Evolutionary conservation across 331 rosid species (phyloP).

Genomic region (Saraca asoca): DNA sequence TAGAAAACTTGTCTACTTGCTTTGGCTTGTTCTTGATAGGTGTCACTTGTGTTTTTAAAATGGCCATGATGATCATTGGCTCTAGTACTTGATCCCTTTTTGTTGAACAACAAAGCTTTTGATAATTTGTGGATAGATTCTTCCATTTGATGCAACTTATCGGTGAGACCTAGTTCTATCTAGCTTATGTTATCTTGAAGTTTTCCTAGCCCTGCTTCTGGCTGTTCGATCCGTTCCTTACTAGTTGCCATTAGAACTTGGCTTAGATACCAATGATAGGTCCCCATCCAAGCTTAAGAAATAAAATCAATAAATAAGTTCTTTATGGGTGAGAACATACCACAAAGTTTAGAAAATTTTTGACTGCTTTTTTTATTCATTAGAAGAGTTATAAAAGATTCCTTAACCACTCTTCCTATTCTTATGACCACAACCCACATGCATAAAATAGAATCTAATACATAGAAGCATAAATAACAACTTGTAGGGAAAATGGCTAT

Average conservation of each 20-base stretch:
- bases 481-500: too few relatives aligned
- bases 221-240: background rate
- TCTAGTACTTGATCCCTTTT: background rate
- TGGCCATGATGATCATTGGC: too few relatives aligned
- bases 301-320: too few relatives aligned
- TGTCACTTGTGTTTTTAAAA: background rate
- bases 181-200: too few relatives aligned
- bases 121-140: background rate
- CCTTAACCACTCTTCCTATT: too few relatives aligned
- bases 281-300: slow-evolving; percentile 1
- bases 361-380: too few relatives aligned
- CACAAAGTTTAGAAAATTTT: too few relatives aligned
- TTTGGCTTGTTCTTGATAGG: background rate
- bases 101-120: background rate
- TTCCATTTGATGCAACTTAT: background rate
- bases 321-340: too few relatives aligned
- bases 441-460: too few relatives aligned
- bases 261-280: slow-evolving; percentile 12
- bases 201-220: background rate
- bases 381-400: too few relatives aligned
- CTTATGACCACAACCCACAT: too few relatives aligned
- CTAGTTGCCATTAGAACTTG: background rate
- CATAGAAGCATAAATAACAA: too few relatives aligned
- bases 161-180: background rate
- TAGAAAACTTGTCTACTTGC: background rate